These are phyloP conservation scores for Diaporthe longicolla DNA, from an alignment of 2,329 filamentous ascomycete species.

Conservation along the genomic window DNA sequence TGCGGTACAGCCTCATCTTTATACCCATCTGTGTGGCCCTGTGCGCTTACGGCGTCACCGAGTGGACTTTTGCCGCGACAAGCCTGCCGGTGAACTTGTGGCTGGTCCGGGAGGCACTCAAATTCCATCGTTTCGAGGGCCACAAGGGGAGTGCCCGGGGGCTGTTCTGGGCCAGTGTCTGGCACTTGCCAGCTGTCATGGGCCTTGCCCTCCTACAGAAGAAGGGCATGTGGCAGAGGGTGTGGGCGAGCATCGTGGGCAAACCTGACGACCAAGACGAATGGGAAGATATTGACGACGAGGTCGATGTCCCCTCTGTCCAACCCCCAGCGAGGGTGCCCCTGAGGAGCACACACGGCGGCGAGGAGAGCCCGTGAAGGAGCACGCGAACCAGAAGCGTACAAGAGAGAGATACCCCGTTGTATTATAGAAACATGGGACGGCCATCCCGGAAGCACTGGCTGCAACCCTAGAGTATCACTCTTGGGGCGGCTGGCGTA, in stretches of 20 bases:
- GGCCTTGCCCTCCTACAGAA: conserved; percentile 93
- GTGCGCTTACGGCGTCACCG: conserved; percentile 84
- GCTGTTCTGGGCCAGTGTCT: conserved; percentile 97
- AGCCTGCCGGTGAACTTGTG: conserved; percentile 88
- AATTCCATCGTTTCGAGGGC: conserved; percentile 85
- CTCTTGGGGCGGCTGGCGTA: not conserved
- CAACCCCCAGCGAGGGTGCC: conserved; percentile 40
- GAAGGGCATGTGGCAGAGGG: conserved; percentile 88
- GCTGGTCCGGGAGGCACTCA: conserved; percentile 84
- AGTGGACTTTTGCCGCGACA: conserved; percentile 86
- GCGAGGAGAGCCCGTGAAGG: not conserved
- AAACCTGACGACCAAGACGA: conserved; percentile 68
- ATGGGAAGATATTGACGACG: conserved; percentile 71
- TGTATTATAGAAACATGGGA: conserved; percentile 16
- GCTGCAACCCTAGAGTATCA: not conserved
- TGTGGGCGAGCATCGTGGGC: conserved; percentile 80
- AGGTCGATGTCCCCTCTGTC: conserved; percentile 56
- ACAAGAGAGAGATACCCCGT: conserved; percentile 9
- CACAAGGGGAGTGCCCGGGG: conserved; percentile 84
- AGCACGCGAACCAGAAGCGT: not conserved
- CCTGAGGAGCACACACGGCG: conserved; percentile 1
- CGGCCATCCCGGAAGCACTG: not conserved
- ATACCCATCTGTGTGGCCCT: conserved; percentile 88
- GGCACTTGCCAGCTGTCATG: conserved; percentile 92
- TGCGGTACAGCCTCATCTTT: conserved; percentile 88